These are phyloP conservation scores for Dissophora ornata DNA, from an alignment of 192 early-diverging fungal genomes.

Conservation along the genomic window DNA sequence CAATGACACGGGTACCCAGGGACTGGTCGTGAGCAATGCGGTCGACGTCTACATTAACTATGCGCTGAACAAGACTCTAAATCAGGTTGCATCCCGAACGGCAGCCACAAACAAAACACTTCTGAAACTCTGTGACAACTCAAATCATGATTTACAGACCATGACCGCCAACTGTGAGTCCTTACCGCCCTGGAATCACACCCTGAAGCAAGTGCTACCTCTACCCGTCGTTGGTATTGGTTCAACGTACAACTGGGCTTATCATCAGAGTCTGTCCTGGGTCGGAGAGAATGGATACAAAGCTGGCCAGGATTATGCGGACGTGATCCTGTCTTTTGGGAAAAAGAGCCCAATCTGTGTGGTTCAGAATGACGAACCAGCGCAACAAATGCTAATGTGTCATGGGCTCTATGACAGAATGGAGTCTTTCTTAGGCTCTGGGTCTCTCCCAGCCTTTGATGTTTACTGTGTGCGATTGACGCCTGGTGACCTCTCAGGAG, in stretches of 20 bases:
- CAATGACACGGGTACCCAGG: conserved; percentile 19
- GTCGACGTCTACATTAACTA: conserved; percentile 18
- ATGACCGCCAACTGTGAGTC: not conserved
- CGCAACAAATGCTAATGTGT: conserved; percentile 36
- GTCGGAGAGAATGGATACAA: conserved; percentile 39
- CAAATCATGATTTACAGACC: not conserved
- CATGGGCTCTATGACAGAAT: conserved; percentile 28
- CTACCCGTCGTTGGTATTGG: conserved; percentile 43
- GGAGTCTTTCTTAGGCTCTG: not conserved
- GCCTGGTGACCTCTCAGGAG: conserved; percentile 18
- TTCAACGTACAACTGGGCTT: conserved; percentile 3
- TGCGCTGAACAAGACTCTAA: conserved; percentile 18
- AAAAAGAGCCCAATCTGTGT: conserved; percentile 15
- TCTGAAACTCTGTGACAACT: conserved; percentile 8
- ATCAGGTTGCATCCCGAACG: conserved; percentile 7
- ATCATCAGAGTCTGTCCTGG: conserved; percentile 29
- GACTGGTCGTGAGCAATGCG: conserved; percentile 33
- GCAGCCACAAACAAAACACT: not conserved
- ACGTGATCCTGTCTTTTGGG: conserved; percentile 5
- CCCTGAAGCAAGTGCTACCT: conserved; percentile 18
- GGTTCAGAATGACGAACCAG: conserved; percentile 17
- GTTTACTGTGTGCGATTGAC: conserved; percentile 8
- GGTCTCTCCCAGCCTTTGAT: conserved; percentile 18
- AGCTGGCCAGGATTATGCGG: conserved; percentile 25
- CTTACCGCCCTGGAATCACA: conserved; percentile 32